Evolutionary conservation across 768 basidiomycete genomes (phyloP), one percentile per base, ranked within the genome.

Genomic region (Auriscalpium vulgare): DNA sequence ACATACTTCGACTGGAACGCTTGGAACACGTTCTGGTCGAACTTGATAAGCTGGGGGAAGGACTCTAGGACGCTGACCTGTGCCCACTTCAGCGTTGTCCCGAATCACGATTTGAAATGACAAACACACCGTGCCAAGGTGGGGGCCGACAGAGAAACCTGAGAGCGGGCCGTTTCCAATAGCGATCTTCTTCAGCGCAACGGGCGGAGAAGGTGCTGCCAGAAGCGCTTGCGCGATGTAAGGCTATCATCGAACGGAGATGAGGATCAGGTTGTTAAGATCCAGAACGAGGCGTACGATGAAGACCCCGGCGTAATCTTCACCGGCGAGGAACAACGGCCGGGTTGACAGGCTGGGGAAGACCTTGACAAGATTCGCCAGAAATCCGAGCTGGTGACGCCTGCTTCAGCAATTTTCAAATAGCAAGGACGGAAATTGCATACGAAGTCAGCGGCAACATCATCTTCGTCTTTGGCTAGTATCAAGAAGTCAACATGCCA

Each of bases 141-240:
- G 67, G 54, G 78, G 72, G 52, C 78, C 85, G 9, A 77, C 76
- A 50, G 74, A 73, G 36, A 61, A 72, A n/a, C 78, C 73, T 2
- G 78, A 74, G 16, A 87, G 74, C 10, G 83, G 70, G 10, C 81
- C 84, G 67, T 89, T 83, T 14, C 88, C 88, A 47, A 91, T 87
- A 11, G 78, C 82, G 52, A 89, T 79, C 65, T 83, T 84, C 0
- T 79, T 72, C 35, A 89, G 74, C 10, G 79, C 81, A 35, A 89
- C 83, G 0, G 88, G 87, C 11, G 87, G 85, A 37, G 79, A 77
- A 0, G 73, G 57, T 70, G 80, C 75, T 47, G 73, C 74, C 62
- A 90, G 86, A 65, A 87, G 84, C 11, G 84, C 73, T 68, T 88
- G 87, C 59, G 82, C 71, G 63, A 90, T 89, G 65, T 89, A 88